A percentile compares a stretch with the other conserved stretches of the same genome.
Conservation (phyloP, 129 eudicot genomes). For the Escallonia herrerae region DNA sequence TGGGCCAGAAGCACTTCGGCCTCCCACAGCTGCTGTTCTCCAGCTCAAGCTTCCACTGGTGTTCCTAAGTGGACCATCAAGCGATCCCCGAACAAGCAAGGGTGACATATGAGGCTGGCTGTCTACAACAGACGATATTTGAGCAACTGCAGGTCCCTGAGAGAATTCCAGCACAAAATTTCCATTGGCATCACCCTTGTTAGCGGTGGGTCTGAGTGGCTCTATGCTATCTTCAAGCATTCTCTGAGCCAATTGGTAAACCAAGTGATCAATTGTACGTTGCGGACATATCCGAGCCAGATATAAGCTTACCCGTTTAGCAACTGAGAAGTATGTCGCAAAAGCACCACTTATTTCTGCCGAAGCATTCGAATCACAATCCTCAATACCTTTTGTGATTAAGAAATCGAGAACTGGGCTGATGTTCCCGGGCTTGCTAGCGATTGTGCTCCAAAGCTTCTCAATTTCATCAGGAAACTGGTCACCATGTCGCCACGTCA, state of each 20-base stretch:
- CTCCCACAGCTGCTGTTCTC: conserved; percentile 90
- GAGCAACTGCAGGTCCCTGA: conserved; percentile 87
- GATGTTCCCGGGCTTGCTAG: conserved; percentile 82
- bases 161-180: conserved; percentile 79
- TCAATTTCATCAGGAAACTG: conserved; percentile 99
- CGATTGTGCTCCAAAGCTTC: conserved; percentile 98
- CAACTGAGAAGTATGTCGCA: conserved; percentile 96
- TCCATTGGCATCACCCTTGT: conserved; percentile 52
- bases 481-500: conserved; percentile 98
- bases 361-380: conserved; percentile 94
- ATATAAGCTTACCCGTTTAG: conserved; percentile 89
- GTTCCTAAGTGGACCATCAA: conserved; percentile 87
- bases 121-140: conserved; percentile 64
- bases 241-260: conserved; percentile 89
- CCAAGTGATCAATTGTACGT: conserved; percentile 93
- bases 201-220: conserved; percentile 63
- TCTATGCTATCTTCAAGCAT: conserved; percentile 92
- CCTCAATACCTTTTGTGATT: conserved; percentile 94
- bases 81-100: conserved; percentile 86
- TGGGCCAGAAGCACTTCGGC: conserved; percentile 96
- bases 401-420: conserved; percentile 95
- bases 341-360: conserved; percentile 99
- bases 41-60: conserved; percentile 97
- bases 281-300: conserved; percentile 96
- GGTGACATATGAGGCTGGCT: conserved; percentile 99